Conservation (phyloP, 1,284 basidiomycete genomes). For the Cryptococcus sp. region DNA sequence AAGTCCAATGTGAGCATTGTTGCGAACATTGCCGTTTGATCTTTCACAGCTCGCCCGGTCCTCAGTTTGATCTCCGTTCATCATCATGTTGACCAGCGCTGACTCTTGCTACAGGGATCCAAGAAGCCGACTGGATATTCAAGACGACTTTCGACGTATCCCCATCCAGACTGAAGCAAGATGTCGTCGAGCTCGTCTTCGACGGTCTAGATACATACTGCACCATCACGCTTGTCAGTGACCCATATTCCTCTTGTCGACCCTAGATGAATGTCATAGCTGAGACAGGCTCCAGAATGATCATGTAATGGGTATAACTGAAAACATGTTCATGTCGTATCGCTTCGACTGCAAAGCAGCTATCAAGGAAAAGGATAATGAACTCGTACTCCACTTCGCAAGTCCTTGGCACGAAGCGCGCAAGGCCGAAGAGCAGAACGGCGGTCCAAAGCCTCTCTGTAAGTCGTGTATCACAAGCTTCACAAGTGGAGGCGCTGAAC, state of each 20-base stretch:
- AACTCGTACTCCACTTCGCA: constrained; percentile 68
- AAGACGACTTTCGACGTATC: constrained; percentile 65
- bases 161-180: constrained; percentile 56
- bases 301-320: constrained; percentile 60
- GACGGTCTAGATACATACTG: constrained; percentile 88
- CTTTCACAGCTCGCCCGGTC: neutral
- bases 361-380: constrained; percentile 64
- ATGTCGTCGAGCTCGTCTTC: constrained; percentile 68
- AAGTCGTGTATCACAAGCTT: constrained; percentile 4
- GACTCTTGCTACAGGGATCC: constrained; percentile 65
- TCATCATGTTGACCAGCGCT: constrained; percentile 1
- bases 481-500: too few species aligned
- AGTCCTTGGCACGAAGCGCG: constrained; percentile 72
- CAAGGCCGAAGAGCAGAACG: constrained; percentile 42
- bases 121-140: constrained; percentile 83
- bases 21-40: neutral
- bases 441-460: constrained; percentile 40
- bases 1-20: constrained; percentile 70
- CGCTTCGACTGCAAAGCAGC: constrained; percentile 62
- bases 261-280: neutral
- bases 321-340: constrained; percentile 77
- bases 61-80: neutral
- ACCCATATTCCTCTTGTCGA: too few species aligned
- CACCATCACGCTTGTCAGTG: constrained; percentile 64
- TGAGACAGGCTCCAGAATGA: constrained; percentile 63